Percentiles rank a stretch among this genome's conserved stretches.
These are phyloP conservation scores for Massarina eburnea DNA, from an alignment of 2,329 filamentous ascomycete species.

Conservation along the genomic window DNA sequence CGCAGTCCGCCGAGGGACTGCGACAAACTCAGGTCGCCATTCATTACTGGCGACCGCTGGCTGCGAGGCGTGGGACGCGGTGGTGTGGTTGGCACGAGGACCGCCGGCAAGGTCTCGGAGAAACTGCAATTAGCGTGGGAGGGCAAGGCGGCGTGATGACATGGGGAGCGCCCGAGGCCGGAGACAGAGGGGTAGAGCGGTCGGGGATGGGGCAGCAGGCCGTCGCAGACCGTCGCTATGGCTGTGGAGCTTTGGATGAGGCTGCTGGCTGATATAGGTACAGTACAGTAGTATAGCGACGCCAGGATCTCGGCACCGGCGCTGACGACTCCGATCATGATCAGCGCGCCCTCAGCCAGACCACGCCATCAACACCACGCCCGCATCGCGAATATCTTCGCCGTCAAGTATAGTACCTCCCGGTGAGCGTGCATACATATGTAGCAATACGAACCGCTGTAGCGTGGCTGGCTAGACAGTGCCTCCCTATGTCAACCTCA, in stretches of 20 bases:
- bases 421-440: too few relatives aligned
- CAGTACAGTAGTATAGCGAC: constrained; percentile 8
- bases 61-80: constrained; percentile 25
- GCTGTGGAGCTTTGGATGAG: too few relatives aligned
- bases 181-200: constrained; percentile 18
- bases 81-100: constrained; percentile 21
- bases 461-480: too few relatives aligned
- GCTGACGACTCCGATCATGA: too few relatives aligned
- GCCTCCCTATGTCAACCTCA: too few relatives aligned
- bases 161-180: constrained; percentile 35
- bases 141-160: constrained; percentile 21
- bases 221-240: constrained; percentile 16
- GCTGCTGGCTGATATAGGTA: constrained; percentile 18
- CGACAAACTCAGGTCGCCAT: constrained; percentile 88
- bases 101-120: constrained; percentile 21
- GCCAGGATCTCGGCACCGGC: too few relatives aligned
- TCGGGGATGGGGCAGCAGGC: constrained; percentile 20
- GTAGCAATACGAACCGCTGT: too few relatives aligned
- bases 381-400: too few relatives aligned
- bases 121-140: constrained; percentile 17
- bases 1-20: constrained; percentile 90
- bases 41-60: constrained; percentile 62
- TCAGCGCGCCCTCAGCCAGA: too few relatives aligned
- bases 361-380: too few relatives aligned
- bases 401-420: too few relatives aligned